phyloP scores from a whole-genome alignment of 2,329 filamentous ascomycete species.

The Trichophyton mentagrophytes region DNA sequence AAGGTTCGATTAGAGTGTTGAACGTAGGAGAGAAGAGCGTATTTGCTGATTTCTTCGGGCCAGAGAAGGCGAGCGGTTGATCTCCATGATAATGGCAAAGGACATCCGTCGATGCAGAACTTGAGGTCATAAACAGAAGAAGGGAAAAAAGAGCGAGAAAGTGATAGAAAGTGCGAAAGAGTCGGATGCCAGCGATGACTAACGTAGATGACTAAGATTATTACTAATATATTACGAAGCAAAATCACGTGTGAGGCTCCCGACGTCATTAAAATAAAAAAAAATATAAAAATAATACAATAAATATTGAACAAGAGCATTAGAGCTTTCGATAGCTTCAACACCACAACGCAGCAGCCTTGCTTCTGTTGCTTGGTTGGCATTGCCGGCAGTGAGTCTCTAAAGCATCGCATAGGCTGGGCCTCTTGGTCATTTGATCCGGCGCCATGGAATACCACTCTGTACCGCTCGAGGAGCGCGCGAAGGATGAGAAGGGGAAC shows the following conservation, averaged over 20 bases:
- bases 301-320: not conserved
- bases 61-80: too few species aligned
- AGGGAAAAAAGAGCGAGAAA: too few species aligned
- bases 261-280: not conserved
- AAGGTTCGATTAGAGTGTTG: too few species aligned
- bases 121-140: too few species aligned
- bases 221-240: not conserved
- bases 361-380: not conserved
- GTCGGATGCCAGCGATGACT: too few species aligned
- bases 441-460: constrained; percentile 50
- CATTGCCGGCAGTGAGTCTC: not conserved
- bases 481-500: constrained; percentile 46
- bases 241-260: not conserved
- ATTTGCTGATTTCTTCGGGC: too few species aligned
- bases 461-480: constrained; percentile 50
- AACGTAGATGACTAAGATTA: too few species aligned
- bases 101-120: too few species aligned
- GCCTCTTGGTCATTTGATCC: not conserved
- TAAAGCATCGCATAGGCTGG: not conserved
- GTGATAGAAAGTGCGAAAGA: too few species aligned
- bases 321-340: not conserved
- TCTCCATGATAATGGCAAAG: too few species aligned
- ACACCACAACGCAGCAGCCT: not conserved
- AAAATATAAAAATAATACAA: not conserved
- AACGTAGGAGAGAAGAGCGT: too few species aligned